Base-by-base conservation (phyloP, 306 rosid species). In the Canavalia ensiformis region DNA sequence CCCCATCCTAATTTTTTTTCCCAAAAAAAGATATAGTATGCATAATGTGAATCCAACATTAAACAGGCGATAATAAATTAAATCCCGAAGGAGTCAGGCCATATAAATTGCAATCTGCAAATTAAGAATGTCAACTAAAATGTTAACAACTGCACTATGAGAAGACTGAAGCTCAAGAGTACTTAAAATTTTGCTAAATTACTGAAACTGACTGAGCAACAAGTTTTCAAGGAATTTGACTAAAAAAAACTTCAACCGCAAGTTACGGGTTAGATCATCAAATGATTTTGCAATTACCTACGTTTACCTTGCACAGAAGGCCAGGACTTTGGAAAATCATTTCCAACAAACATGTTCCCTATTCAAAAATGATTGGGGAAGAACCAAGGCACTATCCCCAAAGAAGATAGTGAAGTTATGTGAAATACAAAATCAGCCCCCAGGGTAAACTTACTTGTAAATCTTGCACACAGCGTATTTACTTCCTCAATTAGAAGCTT, bases 61-160 rank as follows among this genome's bases (percentile, higher is more conserved):
- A 34, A 42, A 67, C 44, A 59, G 30, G 55, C 9, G 34, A 18
- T 18, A 37, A 35, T 52, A 57, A 33, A 29, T 7, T 44, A 64
- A 55, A 6, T 47, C 70, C 46, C 62, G 5, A 31, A 66, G 54
- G 51, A 60, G 57, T 49, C 47, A 5, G 46, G 72, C 46, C 72
- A 56, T 34, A 54, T 29, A 51, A 57, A 67, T 30, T 58, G 34
- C 8, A 10, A 57, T 47, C 59, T 30, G 66, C 58, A 59, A 37
- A 57, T 67, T 7, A 79, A 56, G 56, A 56, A 67, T 54, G n/a
- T 47, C 68, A 51, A 60, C 78, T 44, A n/a, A 68, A 79, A 74
- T 60, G 74, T 8, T 42, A 60, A 52, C 44, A 59, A 6, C 45
- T 74, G 18, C 58, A 33, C 59, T 49, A 39, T 11, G 39, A 74